Evolutionary conservation across 495 filamentous ascomycete genomes (phyloP).

Genomic region (Rostrohypoxylon terebratum): DNA sequence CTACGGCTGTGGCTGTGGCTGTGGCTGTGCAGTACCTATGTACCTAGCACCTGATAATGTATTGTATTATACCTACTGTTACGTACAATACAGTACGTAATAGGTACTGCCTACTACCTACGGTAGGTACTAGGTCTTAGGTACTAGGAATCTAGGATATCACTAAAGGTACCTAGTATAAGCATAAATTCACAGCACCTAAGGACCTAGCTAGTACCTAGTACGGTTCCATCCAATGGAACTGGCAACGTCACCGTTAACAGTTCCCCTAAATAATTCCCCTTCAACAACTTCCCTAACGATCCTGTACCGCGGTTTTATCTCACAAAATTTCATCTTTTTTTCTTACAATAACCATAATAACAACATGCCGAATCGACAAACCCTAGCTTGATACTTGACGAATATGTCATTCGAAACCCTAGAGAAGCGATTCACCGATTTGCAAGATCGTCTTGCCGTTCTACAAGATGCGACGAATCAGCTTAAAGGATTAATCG

Average conservation of each 20-base stretch:
- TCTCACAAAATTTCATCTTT: slow-evolving; percentile 13
- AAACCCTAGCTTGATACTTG: slow-evolving; percentile 24
- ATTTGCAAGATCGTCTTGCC: slow-evolving; percentile 73
- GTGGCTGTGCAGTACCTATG: not conserved
- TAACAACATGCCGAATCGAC: slow-evolving; percentile 3
- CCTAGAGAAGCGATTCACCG: slow-evolving; percentile 73
- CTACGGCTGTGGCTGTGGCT: slow-evolving; percentile 1
- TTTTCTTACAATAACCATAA: not conserved
- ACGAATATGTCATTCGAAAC: slow-evolving; percentile 67
- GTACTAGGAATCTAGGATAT: no score
- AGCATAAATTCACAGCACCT: slow-evolving; percentile 4
- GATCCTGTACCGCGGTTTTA: slow-evolving; percentile 6
- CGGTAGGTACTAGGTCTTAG: no score
- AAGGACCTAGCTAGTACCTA: no score
- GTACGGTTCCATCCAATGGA: not conserved
- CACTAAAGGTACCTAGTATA: no score
- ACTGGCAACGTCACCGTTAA: slow-evolving; percentile 43
- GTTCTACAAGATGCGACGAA: slow-evolving; percentile 75
- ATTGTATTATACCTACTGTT: no score
- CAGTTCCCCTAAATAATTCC: no score
- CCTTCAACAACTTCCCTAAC: not conserved
- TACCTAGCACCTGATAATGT: no score
- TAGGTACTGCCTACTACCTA: no score
- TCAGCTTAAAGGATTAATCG: slow-evolving; percentile 77
- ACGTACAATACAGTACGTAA: no score